Conservation (phyloP, 768 basidiomycete species). For the Tricholoma sp. region DNA sequence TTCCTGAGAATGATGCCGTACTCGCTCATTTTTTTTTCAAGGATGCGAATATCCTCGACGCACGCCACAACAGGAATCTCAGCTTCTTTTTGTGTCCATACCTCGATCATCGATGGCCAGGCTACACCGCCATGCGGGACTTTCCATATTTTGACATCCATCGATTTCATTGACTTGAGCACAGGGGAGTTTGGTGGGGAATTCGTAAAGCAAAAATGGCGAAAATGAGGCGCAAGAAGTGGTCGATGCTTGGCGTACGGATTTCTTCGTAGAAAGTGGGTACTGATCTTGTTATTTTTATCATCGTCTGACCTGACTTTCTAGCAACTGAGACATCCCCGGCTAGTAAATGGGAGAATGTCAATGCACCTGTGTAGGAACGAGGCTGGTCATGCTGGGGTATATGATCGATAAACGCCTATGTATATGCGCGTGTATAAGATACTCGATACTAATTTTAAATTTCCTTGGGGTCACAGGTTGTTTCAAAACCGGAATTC, state of each 20-base stretch:
- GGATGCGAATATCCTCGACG: conserved; percentile 1
- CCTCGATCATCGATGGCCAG: conserved; percentile 8
- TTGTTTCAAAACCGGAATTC: neutral
- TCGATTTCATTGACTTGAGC: conserved; percentile 9
- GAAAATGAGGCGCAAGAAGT: conserved; percentile 10
- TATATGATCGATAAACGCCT: neutral
- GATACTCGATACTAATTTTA: neutral
- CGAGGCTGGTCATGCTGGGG: neutral
- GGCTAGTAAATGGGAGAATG: conserved; percentile 4
- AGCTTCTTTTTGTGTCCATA: conserved; percentile 5
- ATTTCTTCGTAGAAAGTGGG: conserved; percentile 1
- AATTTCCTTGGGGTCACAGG: neutral
- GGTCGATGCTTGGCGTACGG: conserved; percentile 11
- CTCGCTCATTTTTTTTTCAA: conserved; percentile 13
- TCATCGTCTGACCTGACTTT: neutral
- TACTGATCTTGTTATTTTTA: neutral
- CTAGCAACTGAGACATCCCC: conserved; percentile 17
- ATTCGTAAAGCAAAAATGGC: conserved; percentile 13
- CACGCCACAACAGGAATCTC: neutral
- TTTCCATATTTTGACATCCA: conserved; percentile 12
- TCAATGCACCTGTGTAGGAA: neutral
- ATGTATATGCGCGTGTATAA: neutral
- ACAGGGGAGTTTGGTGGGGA: conserved; percentile 10
- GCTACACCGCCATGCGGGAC: conserved; percentile 3
- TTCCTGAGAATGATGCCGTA: conserved; percentile 14